Conservation (phyloP, 805 yeast species). For the Debaryomyces hansenii region DNA sequence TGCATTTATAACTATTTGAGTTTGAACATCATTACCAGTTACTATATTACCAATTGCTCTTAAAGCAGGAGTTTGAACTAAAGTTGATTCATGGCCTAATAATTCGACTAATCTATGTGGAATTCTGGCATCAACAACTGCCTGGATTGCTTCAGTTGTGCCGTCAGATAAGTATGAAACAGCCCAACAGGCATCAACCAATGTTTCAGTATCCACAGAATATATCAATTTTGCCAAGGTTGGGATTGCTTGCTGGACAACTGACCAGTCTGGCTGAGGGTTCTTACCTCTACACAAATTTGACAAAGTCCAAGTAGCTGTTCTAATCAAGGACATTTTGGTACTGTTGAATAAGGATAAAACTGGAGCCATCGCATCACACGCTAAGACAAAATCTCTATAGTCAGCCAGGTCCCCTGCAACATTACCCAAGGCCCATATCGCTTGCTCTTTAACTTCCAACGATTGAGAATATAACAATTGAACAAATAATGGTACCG, state of each 20-base stretch:
- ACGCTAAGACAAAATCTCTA: slow-evolving; percentile 84
- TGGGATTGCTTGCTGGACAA: slow-evolving; percentile 85
- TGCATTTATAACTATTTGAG: slow-evolving; percentile 90
- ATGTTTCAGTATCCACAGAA: slow-evolving; percentile 87
- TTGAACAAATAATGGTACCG: slow-evolving; percentile 87
- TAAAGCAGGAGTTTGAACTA: slow-evolving; percentile 95
- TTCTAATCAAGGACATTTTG: slow-evolving; percentile 87
- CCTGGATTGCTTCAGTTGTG: slow-evolving; percentile 88
- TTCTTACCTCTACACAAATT: slow-evolving; percentile 94
- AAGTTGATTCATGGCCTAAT: slow-evolving; percentile 75
- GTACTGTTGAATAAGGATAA: slow-evolving; percentile 74
- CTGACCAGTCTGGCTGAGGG: slow-evolving; percentile 94
- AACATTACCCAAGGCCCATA: slow-evolving; percentile 98
- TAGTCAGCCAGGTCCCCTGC: slow-evolving; percentile 93
- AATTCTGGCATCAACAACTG: slow-evolving; percentile 93
- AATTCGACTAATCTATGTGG: slow-evolving; percentile 93
- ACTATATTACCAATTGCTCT: slow-evolving; percentile 98
- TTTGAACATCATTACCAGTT: slow-evolving; percentile 94
- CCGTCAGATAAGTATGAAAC: slow-evolving; percentile 95
- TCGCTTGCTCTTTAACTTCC: slow-evolving; percentile 97
- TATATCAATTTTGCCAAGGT: slow-evolving; percentile 88
- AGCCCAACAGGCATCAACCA: slow-evolving; percentile 99
- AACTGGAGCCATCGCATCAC: slow-evolving; percentile 89
- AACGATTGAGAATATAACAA: slow-evolving; percentile 76
- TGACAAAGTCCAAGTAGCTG: slow-evolving; percentile 97